Base-by-base conservation (phyloP, 805 yeast genomes). In the Starmerella vaccinii region DNA sequence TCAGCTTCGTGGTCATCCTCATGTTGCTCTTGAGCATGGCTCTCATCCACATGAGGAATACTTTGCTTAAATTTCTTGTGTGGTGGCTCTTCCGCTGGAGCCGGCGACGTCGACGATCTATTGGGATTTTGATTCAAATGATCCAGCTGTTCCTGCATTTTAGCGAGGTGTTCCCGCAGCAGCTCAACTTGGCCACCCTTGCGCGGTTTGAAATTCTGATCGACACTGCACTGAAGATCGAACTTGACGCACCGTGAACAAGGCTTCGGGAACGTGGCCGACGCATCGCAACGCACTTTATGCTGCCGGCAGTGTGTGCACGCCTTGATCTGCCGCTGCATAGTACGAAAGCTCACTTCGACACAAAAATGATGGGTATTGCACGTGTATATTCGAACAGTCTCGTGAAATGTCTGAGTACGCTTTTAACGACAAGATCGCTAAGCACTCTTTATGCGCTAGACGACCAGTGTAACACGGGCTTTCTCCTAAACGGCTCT, bases 281-380 rank as follows among this genome's bases (percentile, higher is more conserved):
- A 76, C 1, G 97, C 97, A 63, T 89, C 86, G 67, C 97, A 89
- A 63, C 83, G 84, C 65, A 89, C 87, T 66, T 89, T 89, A 65
- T 88, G 96, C 63, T 89, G 96, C 47, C 97, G 77, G 63, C 97
- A 89, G 64, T 87, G 92, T 0, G 95, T 85, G 63, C 97, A 89
- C 3, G 95, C 83, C 0, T 95, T 86, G 1, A 88, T 94, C 0
- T 95, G 95, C 50, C 96, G 69, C 61, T 50, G 58, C 57, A 53
- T 53, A n/a, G n/a, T n/a, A n/a, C n/a, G n/a, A n/a, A n/a, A n/a
- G n/a, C n/a, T n/a, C n/a, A n/a, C n/a, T n/a, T n/a, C n/a, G n/a
- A n/a, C n/a, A n/a, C n/a, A n/a, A n/a, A n/a, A n/a, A n/a, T n/a
- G n/a, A n/a, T n/a, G n/a, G n/a, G n/a, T n/a, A n/a, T n/a, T n/a